Evolutionary conservation across 2,329 filamentous ascomycete species (phyloP).

Genomic region (Ophiocordyceps sinensis): DNA sequence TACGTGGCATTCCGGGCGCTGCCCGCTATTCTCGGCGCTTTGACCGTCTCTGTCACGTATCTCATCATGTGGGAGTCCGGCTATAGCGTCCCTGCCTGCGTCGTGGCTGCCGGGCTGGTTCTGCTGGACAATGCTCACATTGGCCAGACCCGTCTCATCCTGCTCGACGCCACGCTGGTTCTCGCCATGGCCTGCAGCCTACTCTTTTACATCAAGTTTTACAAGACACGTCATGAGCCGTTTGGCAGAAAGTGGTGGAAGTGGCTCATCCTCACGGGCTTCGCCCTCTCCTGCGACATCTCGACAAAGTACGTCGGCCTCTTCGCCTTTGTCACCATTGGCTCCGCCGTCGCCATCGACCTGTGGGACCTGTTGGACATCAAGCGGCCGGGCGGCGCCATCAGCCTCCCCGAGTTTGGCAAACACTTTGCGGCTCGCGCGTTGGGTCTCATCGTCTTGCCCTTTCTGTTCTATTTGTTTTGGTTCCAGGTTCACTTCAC

Average conservation of each 20-base stretch:
- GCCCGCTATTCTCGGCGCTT: slow-evolving; percentile 77
- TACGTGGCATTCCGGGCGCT: slow-evolving; percentile 93
- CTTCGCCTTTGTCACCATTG: slow-evolving; percentile 95
- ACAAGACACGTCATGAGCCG: slow-evolving; percentile 79
- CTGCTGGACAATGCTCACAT: slow-evolving; percentile 97
- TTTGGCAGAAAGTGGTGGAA: slow-evolving; percentile 99
- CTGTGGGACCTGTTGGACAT: slow-evolving; percentile 90
- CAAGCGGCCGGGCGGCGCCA: slow-evolving; percentile 67
- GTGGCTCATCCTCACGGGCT: slow-evolving; percentile 90
- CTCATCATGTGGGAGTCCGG: slow-evolving; percentile 99
- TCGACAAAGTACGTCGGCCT: slow-evolving; percentile 96
- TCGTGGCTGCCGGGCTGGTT: slow-evolving; percentile 72
- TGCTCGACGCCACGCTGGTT: slow-evolving; percentile 86
- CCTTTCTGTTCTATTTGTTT: slow-evolving; percentile 96
- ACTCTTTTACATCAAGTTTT: slow-evolving; percentile 91
- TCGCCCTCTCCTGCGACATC: slow-evolving; percentile 91
- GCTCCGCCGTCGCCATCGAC: slow-evolving; percentile 84
- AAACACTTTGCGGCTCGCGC: slow-evolving; percentile 84
- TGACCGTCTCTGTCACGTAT: slow-evolving; percentile 90
- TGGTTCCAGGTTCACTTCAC: slow-evolving; percentile 99
- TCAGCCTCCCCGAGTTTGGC: slow-evolving; percentile 64
- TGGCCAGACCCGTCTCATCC: slow-evolving; percentile 86
- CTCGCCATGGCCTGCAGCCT: slow-evolving; percentile 94
- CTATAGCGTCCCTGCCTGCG: slow-evolving; percentile 84
- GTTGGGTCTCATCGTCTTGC: slow-evolving; percentile 76